Evolutionary conservation across 495 filamentous ascomycete genomes (phyloP).

Genomic region (Hamigera avellanea): DNA sequence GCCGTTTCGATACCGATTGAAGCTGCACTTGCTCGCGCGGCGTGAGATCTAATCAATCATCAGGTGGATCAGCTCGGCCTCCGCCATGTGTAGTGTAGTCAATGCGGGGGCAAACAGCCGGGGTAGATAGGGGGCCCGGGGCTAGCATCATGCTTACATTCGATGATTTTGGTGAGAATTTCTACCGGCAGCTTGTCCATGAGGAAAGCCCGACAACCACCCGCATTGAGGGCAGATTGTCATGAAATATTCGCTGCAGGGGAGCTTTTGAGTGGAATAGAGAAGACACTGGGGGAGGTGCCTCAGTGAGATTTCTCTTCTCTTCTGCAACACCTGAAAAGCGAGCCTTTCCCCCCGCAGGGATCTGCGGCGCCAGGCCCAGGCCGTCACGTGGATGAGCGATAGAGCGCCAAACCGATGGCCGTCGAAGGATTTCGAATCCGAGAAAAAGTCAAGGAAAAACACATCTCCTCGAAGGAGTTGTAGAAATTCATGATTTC

Average conservation of each 20-base stretch:
- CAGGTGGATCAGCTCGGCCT: neutral
- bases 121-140: slow-evolving; percentile 7
- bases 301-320: too few species aligned
- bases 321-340: too few species aligned
- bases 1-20: slow-evolving; percentile 57
- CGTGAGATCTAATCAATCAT: slow-evolving; percentile 45
- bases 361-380: neutral
- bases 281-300: too few species aligned
- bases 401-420: too few species aligned
- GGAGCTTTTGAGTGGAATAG: too few species aligned
- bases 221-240: slow-evolving; percentile 23
- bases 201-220: slow-evolving; percentile 9
- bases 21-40: slow-evolving; percentile 56
- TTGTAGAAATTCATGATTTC: too few species aligned
- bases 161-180: slow-evolving; percentile 61
- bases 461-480: too few species aligned
- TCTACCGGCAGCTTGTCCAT: slow-evolving; percentile 66
- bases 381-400: slow-evolving; percentile 1
- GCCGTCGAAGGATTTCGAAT: too few species aligned
- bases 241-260: too few species aligned
- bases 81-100: neutral
- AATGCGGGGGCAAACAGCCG: slow-evolving; percentile 13
- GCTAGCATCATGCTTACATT: slow-evolving; percentile 42
- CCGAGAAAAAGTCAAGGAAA: too few species aligned
- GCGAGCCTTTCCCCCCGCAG: slow-evolving; percentile 1